These are phyloP conservation scores for Tremella fuciformis DNA, from an alignment of 768 basidiomycete genomes.

Conservation along the genomic window DNA sequence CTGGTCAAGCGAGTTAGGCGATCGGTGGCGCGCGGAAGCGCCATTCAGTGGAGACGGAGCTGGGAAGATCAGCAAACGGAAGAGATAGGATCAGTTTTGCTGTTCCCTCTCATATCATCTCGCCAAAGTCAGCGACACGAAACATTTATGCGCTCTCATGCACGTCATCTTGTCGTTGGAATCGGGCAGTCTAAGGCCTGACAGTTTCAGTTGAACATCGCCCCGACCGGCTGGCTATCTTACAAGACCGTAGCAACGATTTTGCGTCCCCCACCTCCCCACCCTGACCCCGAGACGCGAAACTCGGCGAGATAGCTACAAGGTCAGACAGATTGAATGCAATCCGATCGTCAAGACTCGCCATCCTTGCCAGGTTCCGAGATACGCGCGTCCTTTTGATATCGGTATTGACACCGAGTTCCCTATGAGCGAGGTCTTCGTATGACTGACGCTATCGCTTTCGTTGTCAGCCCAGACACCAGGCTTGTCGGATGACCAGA, in stretches of 20 bases:
- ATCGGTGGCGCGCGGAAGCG: constrained; percentile 28
- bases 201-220: background rate
- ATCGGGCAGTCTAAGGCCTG: constrained; percentile 4
- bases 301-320: constrained; percentile 75
- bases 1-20: constrained; percentile 31
- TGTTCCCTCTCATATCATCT: background rate
- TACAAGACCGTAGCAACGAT: constrained; percentile 46
- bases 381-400: constrained; percentile 67
- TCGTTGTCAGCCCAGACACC: background rate
- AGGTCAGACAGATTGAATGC: background rate
- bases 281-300: constrained; percentile 36
- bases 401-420: constrained; percentile 80
- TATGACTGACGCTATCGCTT: constrained; percentile 86
- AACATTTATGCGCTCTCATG: too few species aligned
- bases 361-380: constrained; percentile 88
- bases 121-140: background rate
- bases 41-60: constrained; percentile 12
- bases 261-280: constrained; percentile 41
- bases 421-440: constrained; percentile 82
- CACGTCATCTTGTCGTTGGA: too few species aligned
- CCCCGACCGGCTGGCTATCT: background rate
- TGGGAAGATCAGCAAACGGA: constrained; percentile 11
- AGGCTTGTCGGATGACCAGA: too few species aligned
- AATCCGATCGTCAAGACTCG: too few species aligned
- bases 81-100: background rate